A percentile compares a stretch with the other conserved stretches of the same genome.
These are phyloP conservation scores for Limonium bicolor DNA, from an alignment of 148 eudicot genomes.

Conservation along the genomic window DNA sequence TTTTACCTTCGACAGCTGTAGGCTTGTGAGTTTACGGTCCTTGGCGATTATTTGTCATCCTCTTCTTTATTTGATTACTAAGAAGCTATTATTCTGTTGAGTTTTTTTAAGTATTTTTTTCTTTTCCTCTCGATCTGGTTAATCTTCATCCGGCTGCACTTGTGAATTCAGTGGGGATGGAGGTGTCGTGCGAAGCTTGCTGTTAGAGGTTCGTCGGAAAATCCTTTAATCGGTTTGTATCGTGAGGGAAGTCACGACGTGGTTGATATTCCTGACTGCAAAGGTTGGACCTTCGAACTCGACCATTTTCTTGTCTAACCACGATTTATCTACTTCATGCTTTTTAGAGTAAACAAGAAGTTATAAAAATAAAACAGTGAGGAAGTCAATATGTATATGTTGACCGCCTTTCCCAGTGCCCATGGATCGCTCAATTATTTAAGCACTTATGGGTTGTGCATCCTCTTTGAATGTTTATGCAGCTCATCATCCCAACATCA, in stretches of 20 bases:
- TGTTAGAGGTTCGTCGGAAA: conserved; percentile 57
- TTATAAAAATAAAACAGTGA: too few species aligned
- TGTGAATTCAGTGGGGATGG: conserved; percentile 67
- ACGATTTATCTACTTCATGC: too few species aligned
- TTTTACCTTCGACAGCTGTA: conserved; percentile 59
- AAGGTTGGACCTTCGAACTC: conserved; percentile 29
- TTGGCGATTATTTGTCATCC: not conserved
- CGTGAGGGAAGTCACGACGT: conserved; percentile 90
- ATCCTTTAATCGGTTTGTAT: conserved; percentile 81
- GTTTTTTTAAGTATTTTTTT: not conserved
- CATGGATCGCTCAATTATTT: too few species aligned
- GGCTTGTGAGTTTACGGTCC: conserved; percentile 26
- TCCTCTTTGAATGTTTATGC: conserved; percentile 10
- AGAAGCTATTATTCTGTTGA: not conserved
- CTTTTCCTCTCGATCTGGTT: not conserved
- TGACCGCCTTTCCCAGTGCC: too few species aligned
- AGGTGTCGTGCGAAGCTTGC: conserved; percentile 98
- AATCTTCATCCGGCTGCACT: not conserved
- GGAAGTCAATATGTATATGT: too few species aligned
- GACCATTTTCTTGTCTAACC: not conserved
- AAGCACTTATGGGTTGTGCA: not conserved
- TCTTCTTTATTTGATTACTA: not conserved
- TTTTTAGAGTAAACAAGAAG: too few species aligned
- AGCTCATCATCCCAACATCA: conserved; percentile 97
- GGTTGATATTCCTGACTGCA: conserved; percentile 82